phyloP scores from a whole-genome alignment of 2,329 filamentous ascomycete species.

The Elsinoe perseae region DNA sequence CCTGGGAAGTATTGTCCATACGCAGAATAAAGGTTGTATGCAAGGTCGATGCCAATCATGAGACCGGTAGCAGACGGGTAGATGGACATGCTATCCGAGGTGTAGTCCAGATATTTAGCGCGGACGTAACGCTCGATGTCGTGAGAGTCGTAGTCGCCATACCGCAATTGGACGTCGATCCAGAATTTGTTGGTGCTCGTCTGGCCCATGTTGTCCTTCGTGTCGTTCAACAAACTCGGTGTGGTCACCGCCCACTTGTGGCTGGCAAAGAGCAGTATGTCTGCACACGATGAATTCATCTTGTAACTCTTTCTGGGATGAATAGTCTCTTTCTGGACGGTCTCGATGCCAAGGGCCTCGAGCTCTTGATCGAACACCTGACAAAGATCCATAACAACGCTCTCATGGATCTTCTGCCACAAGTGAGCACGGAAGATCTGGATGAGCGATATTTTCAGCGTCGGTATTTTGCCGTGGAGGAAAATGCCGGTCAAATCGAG shows the following conservation, averaged over 20 bases:
- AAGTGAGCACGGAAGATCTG: constrained; percentile 99
- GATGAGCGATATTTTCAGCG: constrained; percentile 93
- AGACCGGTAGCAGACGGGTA: constrained; percentile 94
- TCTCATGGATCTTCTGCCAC: constrained; percentile 99
- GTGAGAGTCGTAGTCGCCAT: constrained; percentile 97
- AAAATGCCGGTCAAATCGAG: constrained; percentile 97
- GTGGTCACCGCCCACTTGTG: constrained; percentile 98
- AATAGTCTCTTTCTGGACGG: constrained; percentile 97
- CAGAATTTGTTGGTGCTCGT: constrained; percentile 99
- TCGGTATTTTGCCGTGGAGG: constrained; percentile 97
- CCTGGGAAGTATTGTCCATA: constrained; percentile 99
- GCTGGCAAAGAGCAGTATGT: constrained; percentile 91
- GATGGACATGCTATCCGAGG: constrained; percentile 96
- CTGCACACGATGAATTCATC: constrained; percentile 99
- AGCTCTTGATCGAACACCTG: constrained; percentile 98
- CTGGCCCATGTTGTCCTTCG: constrained; percentile 87
- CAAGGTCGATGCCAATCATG: constrained; percentile 96
- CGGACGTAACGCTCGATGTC: constrained; percentile 97
- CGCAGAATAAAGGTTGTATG: constrained; percentile 96
- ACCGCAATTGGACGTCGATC: constrained; percentile 92
- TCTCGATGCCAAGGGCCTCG: constrained; percentile 91
- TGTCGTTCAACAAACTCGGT: constrained; percentile 88
- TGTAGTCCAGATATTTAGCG: constrained; percentile 98
- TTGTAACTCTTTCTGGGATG: constrained; percentile 99
- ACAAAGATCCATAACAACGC: constrained; percentile 96